Evolutionary conservation across 75 land plant species (phyloP).

Genomic region (Isoetes taiwanensis): DNA sequence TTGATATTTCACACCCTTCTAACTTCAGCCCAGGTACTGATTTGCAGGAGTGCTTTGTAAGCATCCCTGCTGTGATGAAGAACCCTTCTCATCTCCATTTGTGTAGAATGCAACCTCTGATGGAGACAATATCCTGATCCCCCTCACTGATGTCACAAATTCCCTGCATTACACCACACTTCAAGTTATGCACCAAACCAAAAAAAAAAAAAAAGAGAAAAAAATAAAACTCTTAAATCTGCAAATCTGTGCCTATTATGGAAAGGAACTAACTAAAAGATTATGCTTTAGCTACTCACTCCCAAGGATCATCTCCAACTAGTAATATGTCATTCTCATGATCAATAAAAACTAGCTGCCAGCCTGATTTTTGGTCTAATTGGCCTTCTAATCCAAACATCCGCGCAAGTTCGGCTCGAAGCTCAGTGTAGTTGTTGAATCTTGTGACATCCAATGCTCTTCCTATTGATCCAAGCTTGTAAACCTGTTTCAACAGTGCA

Average conservation of each 20-base stretch:
- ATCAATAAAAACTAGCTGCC: constrained; percentile 5
- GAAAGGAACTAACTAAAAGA: too few species aligned
- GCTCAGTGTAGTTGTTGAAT: constrained; percentile 6
- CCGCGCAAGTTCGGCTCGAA: not conserved
- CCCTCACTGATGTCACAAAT: not conserved
- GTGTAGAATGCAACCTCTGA: constrained; percentile 7
- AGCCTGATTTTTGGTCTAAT: constrained; percentile 3
- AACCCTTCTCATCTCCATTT: not conserved
- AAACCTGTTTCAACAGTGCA: not conserved
- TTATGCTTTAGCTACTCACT: too few species aligned
- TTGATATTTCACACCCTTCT: too few species aligned
- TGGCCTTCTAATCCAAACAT: not conserved
- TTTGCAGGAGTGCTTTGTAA: too few species aligned
- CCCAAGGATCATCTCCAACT: constrained; percentile 8
- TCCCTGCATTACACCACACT: not conserved
- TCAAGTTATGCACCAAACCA: not conserved
- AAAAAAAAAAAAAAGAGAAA: too few species aligned
- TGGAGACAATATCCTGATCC: not conserved
- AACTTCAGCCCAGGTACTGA: too few species aligned
- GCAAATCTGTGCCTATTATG: too few species aligned
- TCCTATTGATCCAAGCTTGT: constrained; percentile 3
- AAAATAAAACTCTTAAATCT: too few species aligned
- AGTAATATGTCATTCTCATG: not conserved
- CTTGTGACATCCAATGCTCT: constrained; percentile 2
- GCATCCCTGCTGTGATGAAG: too few species aligned